Evolutionary conservation across 805 yeast genomes (phyloP), one percentile per base, ranked within the genome.

Genomic region (Metschnikowia dekortorum): DNA sequence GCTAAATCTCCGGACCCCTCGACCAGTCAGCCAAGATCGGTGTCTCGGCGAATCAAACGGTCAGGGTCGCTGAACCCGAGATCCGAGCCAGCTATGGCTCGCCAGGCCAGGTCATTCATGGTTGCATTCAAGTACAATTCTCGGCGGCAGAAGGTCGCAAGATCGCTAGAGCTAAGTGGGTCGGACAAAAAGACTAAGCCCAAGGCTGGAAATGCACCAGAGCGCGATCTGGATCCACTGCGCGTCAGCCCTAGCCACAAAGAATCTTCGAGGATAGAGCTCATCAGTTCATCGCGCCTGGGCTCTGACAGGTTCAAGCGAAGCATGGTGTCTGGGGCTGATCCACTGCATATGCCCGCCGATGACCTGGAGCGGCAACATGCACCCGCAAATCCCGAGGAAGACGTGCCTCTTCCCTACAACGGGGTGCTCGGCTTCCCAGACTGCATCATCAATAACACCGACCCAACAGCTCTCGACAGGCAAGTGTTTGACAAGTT

Each of bases 381-480:
- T 8, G 11, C 31, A 16, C 32, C 2, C 1, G 31, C n/a, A 11
- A 8, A 29, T 18, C 18, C 28, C 6, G 38, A 33, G 11, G 9
- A 22, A 7, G 45, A 42, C 4, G 46, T 14, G 31, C 46, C 46
- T 48, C 60, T 82, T 30, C 94, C 95, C 0, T 87, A 79, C 56
- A 69, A 85, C 45, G 94, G 94, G 0, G 76, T 86, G 0, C 66
- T 87, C 16, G 65, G 75, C 16, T 79, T 79, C 56, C 76, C 79
- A 18, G 82, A 85, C 40, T 82, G 84, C 34, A 77, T 75, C 30
- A 85, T 89, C 1, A 70, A 71, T 46, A 69, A 74, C 53, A 85
- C 94, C 0, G 76, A 77, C 38, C 96, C 96, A 0, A 76, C 76
- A 1, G 57, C 60, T 4, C 59, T 67, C 2, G 90, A 84, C 60